phyloP scores from a whole-genome alignment of 495 filamentous ascomycete genomes.

The Extremus antarcticus region DNA sequence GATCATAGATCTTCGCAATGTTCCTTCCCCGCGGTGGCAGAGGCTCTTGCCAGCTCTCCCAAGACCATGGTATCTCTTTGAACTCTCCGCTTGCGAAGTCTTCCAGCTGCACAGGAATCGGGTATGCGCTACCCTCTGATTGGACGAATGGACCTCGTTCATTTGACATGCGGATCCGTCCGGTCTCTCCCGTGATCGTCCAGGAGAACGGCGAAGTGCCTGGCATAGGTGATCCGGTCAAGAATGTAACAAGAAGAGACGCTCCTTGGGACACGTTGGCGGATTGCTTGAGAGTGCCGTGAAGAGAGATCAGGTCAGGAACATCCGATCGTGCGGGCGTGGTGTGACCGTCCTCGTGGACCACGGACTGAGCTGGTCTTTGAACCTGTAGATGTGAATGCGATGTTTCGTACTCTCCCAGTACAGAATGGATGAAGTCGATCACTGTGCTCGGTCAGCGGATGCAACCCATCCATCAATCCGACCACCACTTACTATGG shows the following conservation, averaged over 20 bases:
- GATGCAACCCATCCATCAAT: conserved; percentile 5
- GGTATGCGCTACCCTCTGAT: not conserved
- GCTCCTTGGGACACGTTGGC: conserved; percentile 13
- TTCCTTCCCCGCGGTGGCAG: not conserved
- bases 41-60: conserved; percentile 10
- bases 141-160: conserved; percentile 1
- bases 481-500: conserved; percentile 33
- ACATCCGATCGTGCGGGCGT: conserved; percentile 32
- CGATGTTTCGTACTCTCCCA: conserved; percentile 12
- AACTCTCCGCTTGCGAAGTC: conserved; percentile 8
- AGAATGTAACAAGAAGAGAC: conserved; percentile 34
- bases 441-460: conserved; percentile 3
- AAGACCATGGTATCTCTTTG: not conserved
- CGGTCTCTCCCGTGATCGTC: conserved; percentile 45
- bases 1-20: conserved; percentile 12
- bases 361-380: conserved; percentile 31
- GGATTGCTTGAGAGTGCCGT: conserved; percentile 36
- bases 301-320: conserved; percentile 38
- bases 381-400: conserved; percentile 35
- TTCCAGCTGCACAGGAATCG: conserved; percentile 8
- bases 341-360: conserved; percentile 19
- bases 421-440: conserved; percentile 13
- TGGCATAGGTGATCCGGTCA: conserved; percentile 40
- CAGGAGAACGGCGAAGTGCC: conserved; percentile 40
- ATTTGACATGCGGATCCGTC: conserved; percentile 39